A percentile compares a stretch with the other conserved stretches of the same genome.
Conservation (phyloP, 2,329 filamentous ascomycete genomes). For the Teratosphaeria viscida region DNA sequence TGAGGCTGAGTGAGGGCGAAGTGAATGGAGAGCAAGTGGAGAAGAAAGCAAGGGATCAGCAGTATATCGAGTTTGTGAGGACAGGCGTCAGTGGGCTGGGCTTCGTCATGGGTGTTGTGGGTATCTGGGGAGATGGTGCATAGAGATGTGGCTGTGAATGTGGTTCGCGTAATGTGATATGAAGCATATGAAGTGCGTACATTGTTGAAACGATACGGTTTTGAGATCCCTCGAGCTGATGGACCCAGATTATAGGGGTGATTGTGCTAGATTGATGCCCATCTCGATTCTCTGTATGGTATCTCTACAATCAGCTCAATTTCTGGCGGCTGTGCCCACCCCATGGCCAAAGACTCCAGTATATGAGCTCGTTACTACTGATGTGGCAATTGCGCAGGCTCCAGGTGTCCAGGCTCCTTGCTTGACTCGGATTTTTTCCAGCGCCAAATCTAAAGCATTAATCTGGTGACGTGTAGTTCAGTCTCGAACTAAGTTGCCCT, state of each 20-base stretch:
- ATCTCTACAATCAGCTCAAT: not conserved
- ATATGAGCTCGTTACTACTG: not conserved
- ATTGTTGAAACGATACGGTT: not conserved
- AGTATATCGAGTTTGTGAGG: constrained; percentile 33
- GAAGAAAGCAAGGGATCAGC: constrained; percentile 33
- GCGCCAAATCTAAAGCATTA: too few relatives aligned
- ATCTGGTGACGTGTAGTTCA: too few relatives aligned
- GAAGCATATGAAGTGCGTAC: not conserved
- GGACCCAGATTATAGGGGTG: not conserved
- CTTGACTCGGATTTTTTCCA: too few relatives aligned
- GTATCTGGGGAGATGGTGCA: constrained; percentile 39
- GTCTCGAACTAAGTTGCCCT: too few relatives aligned
- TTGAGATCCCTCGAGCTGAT: not conserved
- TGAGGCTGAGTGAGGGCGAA: constrained; percentile 19
- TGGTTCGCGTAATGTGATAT: not conserved
- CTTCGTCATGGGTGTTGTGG: constrained; percentile 38
- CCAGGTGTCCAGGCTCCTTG: not conserved
- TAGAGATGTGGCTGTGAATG: constrained; percentile 2
- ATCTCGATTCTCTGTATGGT: not conserved
- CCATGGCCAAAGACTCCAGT: not conserved
- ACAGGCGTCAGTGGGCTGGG: constrained; percentile 32
- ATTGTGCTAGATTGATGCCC: not conserved
- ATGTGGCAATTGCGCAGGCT: not conserved
- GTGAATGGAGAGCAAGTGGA: constrained; percentile 43
- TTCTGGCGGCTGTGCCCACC: not conserved